phyloP scores from a whole-genome alignment of 2,329 filamentous ascomycete genomes.

The Calonectria honghensis region DNA sequence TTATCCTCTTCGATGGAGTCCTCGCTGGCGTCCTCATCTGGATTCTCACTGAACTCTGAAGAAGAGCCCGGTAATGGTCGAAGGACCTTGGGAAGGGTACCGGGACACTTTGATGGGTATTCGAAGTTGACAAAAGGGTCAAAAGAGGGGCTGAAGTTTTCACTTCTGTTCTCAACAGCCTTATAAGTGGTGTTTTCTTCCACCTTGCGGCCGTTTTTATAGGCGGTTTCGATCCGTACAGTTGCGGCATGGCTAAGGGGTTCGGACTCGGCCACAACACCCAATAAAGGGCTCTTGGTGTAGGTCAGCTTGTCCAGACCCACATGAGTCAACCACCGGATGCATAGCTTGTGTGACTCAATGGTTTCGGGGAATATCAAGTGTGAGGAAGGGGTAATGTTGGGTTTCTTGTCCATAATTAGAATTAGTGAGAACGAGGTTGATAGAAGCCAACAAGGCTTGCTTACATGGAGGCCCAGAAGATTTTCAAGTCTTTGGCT shows the following conservation, averaged over 20 bases:
- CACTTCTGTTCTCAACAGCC: not conserved
- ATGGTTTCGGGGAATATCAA: conserved; percentile 49
- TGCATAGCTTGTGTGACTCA: conserved; percentile 43
- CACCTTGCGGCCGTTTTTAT: conserved; percentile 31
- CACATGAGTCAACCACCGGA: conserved; percentile 54
- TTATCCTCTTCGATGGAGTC: not conserved
- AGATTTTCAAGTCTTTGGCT: conserved; percentile 50
- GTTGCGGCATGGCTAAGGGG: conserved; percentile 46
- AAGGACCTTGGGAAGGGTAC: conserved; percentile 19
- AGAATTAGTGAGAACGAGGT: conserved; percentile 43
- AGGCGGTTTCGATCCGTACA: conserved; percentile 44
- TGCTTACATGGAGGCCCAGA: conserved; percentile 45
- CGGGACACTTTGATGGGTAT: conserved; percentile 45
- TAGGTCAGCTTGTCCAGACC: conserved; percentile 55
- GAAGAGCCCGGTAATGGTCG: not conserved
- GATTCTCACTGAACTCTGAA: not conserved
- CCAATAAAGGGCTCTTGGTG: conserved; percentile 30
- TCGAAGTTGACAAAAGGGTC: conserved; percentile 42
- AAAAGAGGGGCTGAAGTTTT: conserved; percentile 32
- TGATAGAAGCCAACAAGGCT: not conserved
- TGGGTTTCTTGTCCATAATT: conserved; percentile 45
- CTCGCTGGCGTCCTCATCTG: not conserved
- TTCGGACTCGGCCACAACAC: conserved; percentile 40
- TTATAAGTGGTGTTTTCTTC: conserved; percentile 41
- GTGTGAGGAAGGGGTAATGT: conserved; percentile 43